Percentiles rank a stretch among this genome's conserved stretches.
Evolutionary conservation across 2,329 filamentous ascomycete species (phyloP).

Genomic region (Akanthomyces lecanii): DNA sequence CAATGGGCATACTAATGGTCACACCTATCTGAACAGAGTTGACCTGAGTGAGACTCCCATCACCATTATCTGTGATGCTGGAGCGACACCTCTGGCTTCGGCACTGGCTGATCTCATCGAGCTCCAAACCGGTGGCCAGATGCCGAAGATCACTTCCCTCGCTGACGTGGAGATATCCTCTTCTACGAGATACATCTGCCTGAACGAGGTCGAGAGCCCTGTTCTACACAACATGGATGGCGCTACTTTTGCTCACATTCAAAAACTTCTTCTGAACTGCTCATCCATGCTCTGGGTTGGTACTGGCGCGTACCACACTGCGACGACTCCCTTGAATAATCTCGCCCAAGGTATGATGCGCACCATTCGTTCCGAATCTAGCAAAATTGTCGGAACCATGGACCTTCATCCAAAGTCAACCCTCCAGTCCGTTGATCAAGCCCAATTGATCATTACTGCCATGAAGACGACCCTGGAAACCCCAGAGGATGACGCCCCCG

Average conservation of each 20-base stretch:
- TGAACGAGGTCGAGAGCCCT: constrained; percentile 42
- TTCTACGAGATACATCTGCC: constrained; percentile 32
- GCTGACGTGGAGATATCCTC: constrained; percentile 18
- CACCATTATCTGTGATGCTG: constrained; percentile 25
- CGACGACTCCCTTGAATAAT: constrained; percentile 36
- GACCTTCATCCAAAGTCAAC: constrained; percentile 39
- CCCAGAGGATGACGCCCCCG: constrained; percentile 20
- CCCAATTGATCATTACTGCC: constrained; percentile 30
- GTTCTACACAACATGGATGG: constrained; percentile 38
- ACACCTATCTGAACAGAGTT: background rate
- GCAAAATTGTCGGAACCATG: constrained; percentile 41
- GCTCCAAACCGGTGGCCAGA: constrained; percentile 21
- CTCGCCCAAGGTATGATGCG: constrained; percentile 44
- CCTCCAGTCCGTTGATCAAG: constrained; percentile 27
- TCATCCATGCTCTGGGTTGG: constrained; percentile 39
- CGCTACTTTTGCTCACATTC: constrained; percentile 35
- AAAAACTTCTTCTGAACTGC: constrained; percentile 32
- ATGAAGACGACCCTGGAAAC: constrained; percentile 22
- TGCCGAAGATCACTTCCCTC: constrained; percentile 22
- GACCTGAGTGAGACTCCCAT: constrained; percentile 20
- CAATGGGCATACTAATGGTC: background rate
- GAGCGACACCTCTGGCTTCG: constrained; percentile 20
- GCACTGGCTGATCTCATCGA: constrained; percentile 24
- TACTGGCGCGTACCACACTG: constrained; percentile 35
- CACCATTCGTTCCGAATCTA: constrained; percentile 43